Base-by-base conservation (phyloP, 1,284 basidiomycete species). In the Leccinum griseonigrum region DNA sequence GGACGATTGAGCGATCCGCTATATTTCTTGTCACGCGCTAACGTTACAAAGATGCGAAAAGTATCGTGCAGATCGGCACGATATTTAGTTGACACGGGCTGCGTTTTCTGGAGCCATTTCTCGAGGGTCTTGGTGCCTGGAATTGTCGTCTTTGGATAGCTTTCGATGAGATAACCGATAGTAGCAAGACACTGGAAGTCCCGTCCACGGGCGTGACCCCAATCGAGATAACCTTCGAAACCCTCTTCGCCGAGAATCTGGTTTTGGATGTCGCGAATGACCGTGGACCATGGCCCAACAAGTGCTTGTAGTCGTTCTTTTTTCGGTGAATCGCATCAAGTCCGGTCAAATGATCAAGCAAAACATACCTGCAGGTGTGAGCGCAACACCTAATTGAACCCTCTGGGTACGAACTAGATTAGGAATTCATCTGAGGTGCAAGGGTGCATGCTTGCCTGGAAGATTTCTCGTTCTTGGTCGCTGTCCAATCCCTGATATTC, bases 241-340 rank as follows among this genome's bases (percentile, higher is more conserved):
- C 79, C 80, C 10, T 79, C 76, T 6, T 75, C 72, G 1, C 77
- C 76, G 0, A 78, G 71, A 31, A 80, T 71, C 22, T 75, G 67
- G 0, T 69, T 65, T 58, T 77, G 76, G 4, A 82, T 74, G 59
- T 81, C 75, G 2, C 80, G 76, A 31, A 83, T 75, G 34, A 78
- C 69, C 4, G 72, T 66, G 4, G 81, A 69, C 73, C 78, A 79
- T 2, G 78, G 78, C 1, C 82, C 78, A 10, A 74, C 74, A 46
- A 82, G 74, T 0, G 82, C 81, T 61, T 82, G 81, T 63, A 83
- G 69, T 32, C 80, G 77, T 66, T 83, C 81, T 82, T 56, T 66
- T 58, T 26, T 36, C 54, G 34, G 22, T 11, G 18, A 36, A 16
- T 59, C 9, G n/a, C 6, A 48, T 67, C 22, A 64, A 26, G 4